Percentiles rank a stretch among this genome's conserved stretches.
Evolutionary conservation across 2,329 filamentous ascomycete genomes (phyloP).

Genomic region (Hypoxylon sp.): DNA sequence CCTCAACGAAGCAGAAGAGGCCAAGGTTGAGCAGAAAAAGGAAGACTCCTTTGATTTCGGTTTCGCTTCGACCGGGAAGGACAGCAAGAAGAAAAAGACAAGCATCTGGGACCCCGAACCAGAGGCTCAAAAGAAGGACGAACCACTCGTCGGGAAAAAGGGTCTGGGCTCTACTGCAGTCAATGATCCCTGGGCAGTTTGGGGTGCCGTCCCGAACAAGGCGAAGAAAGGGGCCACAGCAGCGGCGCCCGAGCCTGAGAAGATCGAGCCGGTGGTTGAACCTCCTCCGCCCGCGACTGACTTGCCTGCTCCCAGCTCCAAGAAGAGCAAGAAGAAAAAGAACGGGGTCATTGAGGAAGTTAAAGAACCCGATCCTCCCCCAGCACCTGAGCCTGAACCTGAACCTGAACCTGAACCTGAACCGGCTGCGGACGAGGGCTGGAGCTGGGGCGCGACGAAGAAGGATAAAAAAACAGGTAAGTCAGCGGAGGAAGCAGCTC

Average conservation of each 20-base stretch:
- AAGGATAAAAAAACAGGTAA: conserved; percentile 54
- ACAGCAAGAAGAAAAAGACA: conserved; percentile 58
- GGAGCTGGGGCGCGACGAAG: conserved; percentile 51
- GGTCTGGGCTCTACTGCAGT: conserved; percentile 42
- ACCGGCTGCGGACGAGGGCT: conserved; percentile 44
- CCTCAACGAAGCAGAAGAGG: conserved; percentile 58
- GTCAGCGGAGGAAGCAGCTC: conserved; percentile 37
- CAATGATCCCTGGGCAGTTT: conserved; percentile 53
- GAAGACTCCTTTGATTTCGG: conserved; percentile 51
- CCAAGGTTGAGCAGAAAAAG: conserved; percentile 54
- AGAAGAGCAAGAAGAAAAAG: conserved; percentile 60
- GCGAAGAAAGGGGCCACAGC: conserved; percentile 52
- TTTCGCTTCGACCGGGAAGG: conserved; percentile 44
- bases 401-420: conserved; percentile 51
- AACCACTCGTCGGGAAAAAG: conserved; percentile 46
- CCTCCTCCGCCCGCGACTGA: conserved; percentile 37
- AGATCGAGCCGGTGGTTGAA: conserved; percentile 14
- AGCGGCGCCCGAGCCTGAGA: conserved; percentile 48
- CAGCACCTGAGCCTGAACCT: conserved; percentile 34
- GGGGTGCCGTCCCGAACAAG: conserved; percentile 62
- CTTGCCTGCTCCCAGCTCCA: conserved; percentile 48
- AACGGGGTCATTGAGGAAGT: conserved; percentile 49
- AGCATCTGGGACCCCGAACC: conserved; percentile 56
- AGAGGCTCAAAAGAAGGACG: conserved; percentile 55
- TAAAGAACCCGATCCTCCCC: conserved; percentile 33